Evolutionary conservation across 2,329 filamentous ascomycete genomes (phyloP), one percentile per base, ranked within the genome.

Genomic region (Xylariaceae sp.): DNA sequence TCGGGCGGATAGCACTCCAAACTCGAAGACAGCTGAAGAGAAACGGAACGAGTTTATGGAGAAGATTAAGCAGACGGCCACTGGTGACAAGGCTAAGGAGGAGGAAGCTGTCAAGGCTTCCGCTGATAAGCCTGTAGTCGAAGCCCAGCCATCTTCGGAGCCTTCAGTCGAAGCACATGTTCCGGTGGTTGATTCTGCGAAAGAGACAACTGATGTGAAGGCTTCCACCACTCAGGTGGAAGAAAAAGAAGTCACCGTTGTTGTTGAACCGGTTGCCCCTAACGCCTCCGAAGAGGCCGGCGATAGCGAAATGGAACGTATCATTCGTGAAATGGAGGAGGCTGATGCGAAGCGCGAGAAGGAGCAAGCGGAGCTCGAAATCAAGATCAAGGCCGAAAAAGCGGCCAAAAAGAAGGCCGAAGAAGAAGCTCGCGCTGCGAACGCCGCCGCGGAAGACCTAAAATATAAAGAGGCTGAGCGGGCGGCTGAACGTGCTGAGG

Each of bases 21-120:
- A 80, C 23, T 78, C 78, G 48, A 94, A 94, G 81, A 88, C 88
- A 1, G 83, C 85, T 41, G 88, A 93, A 72, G 89, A 96, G 75
- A 90, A 90, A 64, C 87, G 88, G 60, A 85, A 90, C 65, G 91
- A 96, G 75, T 89, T 92, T 70, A 88, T 88, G 74, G 86, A 89
- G 72, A 88, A 90, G 72, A 87, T 96, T 61, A 85, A 87, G 71
- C 83, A 83, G 55, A 84, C 85, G 57, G 79, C 69, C 8, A 66
- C 64, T 47, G 75, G 74, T 56, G 74, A 78, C 58, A 77, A 78
- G 61, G 72, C 76, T 56, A 80, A 80, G 66, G 79, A 82, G 58
- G 79, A 80, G 2, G 75, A 76, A 61, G 71, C 69, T 17, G 72
- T 69, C 7, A 71, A 74, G 54, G 57, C 61, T 13, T 65, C 71